Conservation (phyloP, 768 basidiomycete genomes). For the Kwoniella sp. region DNA sequence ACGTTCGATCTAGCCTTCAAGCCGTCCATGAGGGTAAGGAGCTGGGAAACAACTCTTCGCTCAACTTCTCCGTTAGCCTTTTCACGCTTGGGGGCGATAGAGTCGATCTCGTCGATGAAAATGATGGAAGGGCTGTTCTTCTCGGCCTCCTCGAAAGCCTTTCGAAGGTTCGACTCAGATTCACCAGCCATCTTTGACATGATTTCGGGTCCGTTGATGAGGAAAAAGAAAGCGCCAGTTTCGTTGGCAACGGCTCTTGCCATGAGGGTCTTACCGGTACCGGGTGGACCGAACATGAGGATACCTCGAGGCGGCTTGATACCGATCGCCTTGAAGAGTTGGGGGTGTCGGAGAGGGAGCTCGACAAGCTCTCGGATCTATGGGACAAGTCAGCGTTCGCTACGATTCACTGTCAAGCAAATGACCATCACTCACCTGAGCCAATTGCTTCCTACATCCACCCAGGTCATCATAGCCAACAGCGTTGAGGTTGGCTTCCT, state of each 20-base stretch:
- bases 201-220: conserved; percentile 99
- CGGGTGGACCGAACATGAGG: conserved; percentile 96
- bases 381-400: neutral
- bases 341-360: conserved; percentile 94
- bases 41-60: conserved; percentile 96
- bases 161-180: conserved; percentile 92
- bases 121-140: conserved; percentile 99
- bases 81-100: conserved; percentile 99
- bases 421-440: conserved; percentile 63
- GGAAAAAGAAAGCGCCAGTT: conserved; percentile 99
- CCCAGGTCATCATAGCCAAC: conserved; percentile 99
- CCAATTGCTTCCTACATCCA: conserved; percentile 99
- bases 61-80: conserved; percentile 99
- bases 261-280: conserved; percentile 99
- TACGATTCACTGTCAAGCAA: too few relatives aligned
- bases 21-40: conserved; percentile 98
- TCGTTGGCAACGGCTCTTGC: conserved; percentile 99
- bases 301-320: conserved; percentile 99
- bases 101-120: conserved; percentile 95
- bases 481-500: conserved; percentile 92
- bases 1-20: conserved; percentile 98
- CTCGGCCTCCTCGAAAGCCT: conserved; percentile 99
- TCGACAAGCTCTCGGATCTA: conserved; percentile 96
- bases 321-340: conserved; percentile 99
- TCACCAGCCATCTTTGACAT: conserved; percentile 99